These are phyloP conservation scores for Tausonia pullulans DNA, from an alignment of 1,284 basidiomycete species.

Conservation along the genomic window DNA sequence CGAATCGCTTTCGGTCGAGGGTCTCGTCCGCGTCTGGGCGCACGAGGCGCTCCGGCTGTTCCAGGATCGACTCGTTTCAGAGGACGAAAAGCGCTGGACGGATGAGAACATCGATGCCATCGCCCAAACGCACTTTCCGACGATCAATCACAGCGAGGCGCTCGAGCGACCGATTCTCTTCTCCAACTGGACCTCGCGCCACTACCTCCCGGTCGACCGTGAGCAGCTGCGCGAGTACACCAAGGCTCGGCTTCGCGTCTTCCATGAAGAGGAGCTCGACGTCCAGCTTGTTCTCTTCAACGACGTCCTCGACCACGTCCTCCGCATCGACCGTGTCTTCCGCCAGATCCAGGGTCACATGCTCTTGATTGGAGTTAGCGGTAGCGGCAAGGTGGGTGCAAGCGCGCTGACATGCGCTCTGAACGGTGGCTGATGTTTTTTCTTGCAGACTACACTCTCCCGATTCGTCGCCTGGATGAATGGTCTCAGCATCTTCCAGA, in stretches of 20 bases:
- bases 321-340: constrained; percentile 98
- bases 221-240: constrained; percentile 91
- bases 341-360: constrained; percentile 94
- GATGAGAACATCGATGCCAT: constrained; percentile 81
- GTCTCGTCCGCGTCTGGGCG: constrained; percentile 93
- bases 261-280: constrained; percentile 96
- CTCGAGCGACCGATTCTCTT: constrained; percentile 84
- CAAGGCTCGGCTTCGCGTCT: constrained; percentile 86
- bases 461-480: constrained; percentile 99
- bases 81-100: constrained; percentile 88
- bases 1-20: constrained; percentile 82
- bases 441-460: constrained; percentile 76
- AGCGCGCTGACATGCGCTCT: constrained; percentile 1
- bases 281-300: constrained; percentile 98
- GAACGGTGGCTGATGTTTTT: constrained; percentile 12
- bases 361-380: constrained; percentile 91
- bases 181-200: constrained; percentile 98
- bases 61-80: constrained; percentile 89
- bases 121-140: constrained; percentile 83
- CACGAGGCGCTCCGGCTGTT: constrained; percentile 96
- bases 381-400: constrained; percentile 77
- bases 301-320: constrained; percentile 92
- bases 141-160: constrained; percentile 71
- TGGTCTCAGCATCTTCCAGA: constrained; percentile 94
- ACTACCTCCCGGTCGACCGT: constrained; percentile 89